phyloP scores from a whole-genome alignment of 164 flowering plant species.

The Protea cynaroides region DNA sequence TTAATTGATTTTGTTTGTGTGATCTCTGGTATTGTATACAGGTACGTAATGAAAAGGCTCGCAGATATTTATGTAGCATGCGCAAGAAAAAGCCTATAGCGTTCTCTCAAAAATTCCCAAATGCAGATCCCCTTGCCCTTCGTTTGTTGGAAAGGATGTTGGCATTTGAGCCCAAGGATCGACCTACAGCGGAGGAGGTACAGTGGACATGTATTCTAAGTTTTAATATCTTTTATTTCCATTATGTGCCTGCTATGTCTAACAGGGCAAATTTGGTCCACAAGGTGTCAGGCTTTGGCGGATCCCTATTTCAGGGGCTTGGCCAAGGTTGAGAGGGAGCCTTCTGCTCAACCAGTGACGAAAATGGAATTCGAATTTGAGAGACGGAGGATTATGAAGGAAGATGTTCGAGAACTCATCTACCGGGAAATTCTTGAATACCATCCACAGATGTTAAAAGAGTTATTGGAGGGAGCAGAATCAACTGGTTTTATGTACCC shows the following conservation, averaged over 20 bases:
- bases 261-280: slow-evolving; percentile 19
- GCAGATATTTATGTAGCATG: slow-evolving; percentile 94
- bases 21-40: slow-evolving; percentile 18
- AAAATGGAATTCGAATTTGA: slow-evolving; percentile 99
- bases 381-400: slow-evolving; percentile 88
- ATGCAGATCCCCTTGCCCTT: slow-evolving; percentile 92
- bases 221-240: not conserved
- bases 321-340: slow-evolving; percentile 96
- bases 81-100: slow-evolving; percentile 80
- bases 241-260: slow-evolving; percentile 11
- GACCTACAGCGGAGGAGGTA: slow-evolving; percentile 97
- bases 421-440: slow-evolving; percentile 91
- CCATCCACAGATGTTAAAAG: slow-evolving; percentile 94
- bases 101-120: slow-evolving; percentile 84
- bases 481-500: slow-evolving; percentile 95
- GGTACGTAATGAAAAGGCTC: slow-evolving; percentile 97
- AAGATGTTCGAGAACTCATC: slow-evolving; percentile 89
- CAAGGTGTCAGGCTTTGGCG: slow-evolving; percentile 78
- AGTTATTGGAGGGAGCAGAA: slow-evolving; percentile 77
- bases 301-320: slow-evolving; percentile 95
- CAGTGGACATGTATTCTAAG: slow-evolving; percentile 9
- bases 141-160: slow-evolving; percentile 87
- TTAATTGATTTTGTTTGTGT: not conserved
- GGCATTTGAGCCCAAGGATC: slow-evolving; percentile 93
- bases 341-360: slow-evolving; percentile 91